phyloP scores from a whole-genome alignment of 768 basidiomycete genomes.

The Serendipita indica region DNA sequence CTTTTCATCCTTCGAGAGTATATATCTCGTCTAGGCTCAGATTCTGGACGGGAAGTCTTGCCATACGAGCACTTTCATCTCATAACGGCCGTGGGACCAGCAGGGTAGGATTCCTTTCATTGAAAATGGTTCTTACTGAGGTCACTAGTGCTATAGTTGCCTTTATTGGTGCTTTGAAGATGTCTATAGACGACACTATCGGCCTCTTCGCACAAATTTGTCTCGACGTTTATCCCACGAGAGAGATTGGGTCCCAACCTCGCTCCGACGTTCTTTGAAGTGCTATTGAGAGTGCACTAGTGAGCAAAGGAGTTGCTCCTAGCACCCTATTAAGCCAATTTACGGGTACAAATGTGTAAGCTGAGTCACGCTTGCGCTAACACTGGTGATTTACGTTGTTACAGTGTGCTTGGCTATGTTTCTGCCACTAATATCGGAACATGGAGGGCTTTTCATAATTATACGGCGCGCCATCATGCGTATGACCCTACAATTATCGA shows the following conservation, averaged over 20 bases:
- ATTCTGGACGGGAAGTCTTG: not conserved
- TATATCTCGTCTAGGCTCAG: not conserved
- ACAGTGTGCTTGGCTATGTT: not conserved
- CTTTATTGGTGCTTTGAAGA: not conserved
- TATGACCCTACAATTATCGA: conserved; percentile 1
- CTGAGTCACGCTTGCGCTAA: no score
- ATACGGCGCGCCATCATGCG: not conserved
- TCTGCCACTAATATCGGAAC: not conserved
- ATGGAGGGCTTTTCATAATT: not conserved
- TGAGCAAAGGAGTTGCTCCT: no score
- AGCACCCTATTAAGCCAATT: no score
- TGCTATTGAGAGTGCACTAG: no score
- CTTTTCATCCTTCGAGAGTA: not conserved
- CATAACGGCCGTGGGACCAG: not conserved
- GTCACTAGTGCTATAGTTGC: not conserved
- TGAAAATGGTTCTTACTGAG: no score
- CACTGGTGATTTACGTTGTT: no score
- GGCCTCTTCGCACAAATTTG: not conserved
- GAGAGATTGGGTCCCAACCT: not conserved
- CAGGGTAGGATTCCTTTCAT: not conserved
- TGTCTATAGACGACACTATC: conserved; percentile 2
- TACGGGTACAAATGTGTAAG: no score
- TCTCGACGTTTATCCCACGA: not conserved
- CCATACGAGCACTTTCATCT: not conserved
- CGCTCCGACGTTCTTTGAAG: not conserved